Evolutionary conservation across 352 stramenopile genomes (phyloP), one percentile per base, ranked within the genome.

Genomic region (Globisporangium carolinianum): DNA sequence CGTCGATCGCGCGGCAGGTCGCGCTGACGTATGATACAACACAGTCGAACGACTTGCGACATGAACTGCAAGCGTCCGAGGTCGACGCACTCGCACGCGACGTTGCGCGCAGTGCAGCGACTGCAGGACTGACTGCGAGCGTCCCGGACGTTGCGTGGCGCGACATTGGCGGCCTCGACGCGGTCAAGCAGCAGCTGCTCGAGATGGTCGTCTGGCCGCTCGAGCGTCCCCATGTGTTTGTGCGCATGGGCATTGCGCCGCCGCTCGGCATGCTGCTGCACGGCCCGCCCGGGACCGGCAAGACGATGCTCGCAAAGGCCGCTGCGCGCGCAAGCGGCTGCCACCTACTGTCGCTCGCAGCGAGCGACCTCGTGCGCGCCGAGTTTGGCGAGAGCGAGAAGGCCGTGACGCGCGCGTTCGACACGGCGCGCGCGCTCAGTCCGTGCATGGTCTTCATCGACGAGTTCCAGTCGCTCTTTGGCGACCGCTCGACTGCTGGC

Each of bases 181-280:
- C 58, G 36, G 76, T 92, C 53, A 95, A 95, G 58, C 83, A 93
- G 60, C 79, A 60, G 6, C 60, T 95, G 18, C 60, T 86, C 32
- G 85, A 95, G 59, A 95, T 91, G 83, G 83, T 90, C 4, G 85
- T 95, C 17, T 95, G 85, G 85, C 85, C 85, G 11, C 61, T 93
- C 32, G 83, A 95, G 52, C 85, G 79, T 15, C 85, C 85, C 3
- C 63, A 93, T 0, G 75, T 95, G 14, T 95, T 93, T 63, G 60
- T 68, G 47, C 71, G 79, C 6, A 90, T 93, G 83, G 83, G 83
- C 5, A 93, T 95, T 43, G 76, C 81, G 8, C 83, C 85, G 3
- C 85, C 85, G 11, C 64, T 83, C 6, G 85, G 85, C 2, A 84
- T 95, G 63, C 71, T 95, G 18, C 61, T 95, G 2, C 72, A 93